These are phyloP conservation scores for Gossypium trilobum DNA, from an alignment of 441 rosid genomes.

Conservation along the genomic window DNA sequence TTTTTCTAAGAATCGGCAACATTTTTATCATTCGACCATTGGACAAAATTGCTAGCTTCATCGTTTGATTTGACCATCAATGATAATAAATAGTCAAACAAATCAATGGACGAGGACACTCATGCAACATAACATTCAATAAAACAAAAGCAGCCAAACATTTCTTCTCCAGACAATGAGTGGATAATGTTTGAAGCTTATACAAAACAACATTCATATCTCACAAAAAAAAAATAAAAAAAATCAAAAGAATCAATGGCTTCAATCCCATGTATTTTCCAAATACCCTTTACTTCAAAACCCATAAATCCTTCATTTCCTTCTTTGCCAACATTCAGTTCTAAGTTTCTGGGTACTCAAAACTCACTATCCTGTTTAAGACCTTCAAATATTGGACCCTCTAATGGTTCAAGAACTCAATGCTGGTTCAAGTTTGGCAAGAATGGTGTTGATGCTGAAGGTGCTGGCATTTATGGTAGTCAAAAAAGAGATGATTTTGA, in stretches of 20 bases:
- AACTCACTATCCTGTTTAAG: constrained; percentile 22
- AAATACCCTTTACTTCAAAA: constrained; percentile 23
- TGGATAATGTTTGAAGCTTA: constrained; percentile 21
- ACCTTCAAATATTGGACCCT: constrained; percentile 49
- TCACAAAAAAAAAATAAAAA: background rate
- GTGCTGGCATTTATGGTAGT: constrained; percentile 87
- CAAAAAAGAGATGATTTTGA: constrained; percentile 78
- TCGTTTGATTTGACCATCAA: no score
- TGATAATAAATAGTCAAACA: background rate
- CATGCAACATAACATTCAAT: background rate
- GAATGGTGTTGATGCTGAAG: constrained; percentile 79
- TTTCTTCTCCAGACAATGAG: constrained; percentile 8
- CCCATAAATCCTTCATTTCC: constrained; percentile 22
- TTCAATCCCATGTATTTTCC: constrained; percentile 40
- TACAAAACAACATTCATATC: constrained; percentile 7
- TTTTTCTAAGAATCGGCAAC: no score
- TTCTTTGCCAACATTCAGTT: constrained; percentile 25
- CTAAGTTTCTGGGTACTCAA: constrained; percentile 47
- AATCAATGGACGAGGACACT: background rate
- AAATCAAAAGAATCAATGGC: constrained; percentile 37
- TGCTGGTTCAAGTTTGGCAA: constrained; percentile 87
- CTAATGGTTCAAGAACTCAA: constrained; percentile 53
- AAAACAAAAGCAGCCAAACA: background rate
- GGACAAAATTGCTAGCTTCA: no score
- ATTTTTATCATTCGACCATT: no score